Evolutionary conservation across 306 rosid species (phyloP).

Genomic region (Calophaca sinica): DNA sequence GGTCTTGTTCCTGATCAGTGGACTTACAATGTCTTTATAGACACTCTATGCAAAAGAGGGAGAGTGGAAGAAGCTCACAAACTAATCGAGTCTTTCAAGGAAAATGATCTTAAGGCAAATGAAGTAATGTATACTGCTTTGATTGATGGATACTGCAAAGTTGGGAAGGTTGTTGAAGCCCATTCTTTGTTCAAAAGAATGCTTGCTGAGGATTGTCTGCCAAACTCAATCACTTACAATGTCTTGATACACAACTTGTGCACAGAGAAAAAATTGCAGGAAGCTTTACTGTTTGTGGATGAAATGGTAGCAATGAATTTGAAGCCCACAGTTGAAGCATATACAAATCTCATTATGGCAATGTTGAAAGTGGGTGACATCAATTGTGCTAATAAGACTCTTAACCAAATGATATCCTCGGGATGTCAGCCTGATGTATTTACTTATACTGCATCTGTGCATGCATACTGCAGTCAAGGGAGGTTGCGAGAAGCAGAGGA

Average conservation of each 20-base stretch:
- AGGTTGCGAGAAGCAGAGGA: slow-evolving; percentile 68
- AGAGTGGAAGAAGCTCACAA: slow-evolving; percentile 65
- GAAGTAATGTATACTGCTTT: slow-evolving; percentile 71
- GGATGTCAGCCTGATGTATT: slow-evolving; percentile 67
- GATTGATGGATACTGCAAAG: slow-evolving; percentile 73
- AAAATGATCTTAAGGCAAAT: slow-evolving; percentile 59
- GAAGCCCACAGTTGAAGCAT: slow-evolving; percentile 62
- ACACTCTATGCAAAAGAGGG: slow-evolving; percentile 65
- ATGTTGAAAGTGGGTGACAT: slow-evolving; percentile 70
- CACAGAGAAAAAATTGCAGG: slow-evolving; percentile 53
- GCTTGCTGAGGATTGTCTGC: slow-evolving; percentile 63
- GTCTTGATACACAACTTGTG: slow-evolving; percentile 68
- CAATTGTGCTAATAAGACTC: slow-evolving; percentile 48
- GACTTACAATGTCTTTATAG: slow-evolving; percentile 64
- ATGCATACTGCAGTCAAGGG: slow-evolving; percentile 66
- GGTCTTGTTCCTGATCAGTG: slow-evolving; percentile 72
- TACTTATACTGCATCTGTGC: slow-evolving; percentile 64
- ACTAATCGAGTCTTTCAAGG: slow-evolving; percentile 58
- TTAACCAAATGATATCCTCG: slow-evolving; percentile 53
- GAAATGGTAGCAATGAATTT: slow-evolving; percentile 60
- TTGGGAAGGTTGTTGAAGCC: slow-evolving; percentile 63
- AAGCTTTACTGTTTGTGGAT: slow-evolving; percentile 61
- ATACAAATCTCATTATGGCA: slow-evolving; percentile 59
- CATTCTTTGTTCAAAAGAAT: slow-evolving; percentile 61
- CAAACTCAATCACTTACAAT: slow-evolving; percentile 65